Evolutionary conservation across 2,329 filamentous ascomycete genomes (phyloP).

Genomic region (Aspergillus phoenicis): DNA sequence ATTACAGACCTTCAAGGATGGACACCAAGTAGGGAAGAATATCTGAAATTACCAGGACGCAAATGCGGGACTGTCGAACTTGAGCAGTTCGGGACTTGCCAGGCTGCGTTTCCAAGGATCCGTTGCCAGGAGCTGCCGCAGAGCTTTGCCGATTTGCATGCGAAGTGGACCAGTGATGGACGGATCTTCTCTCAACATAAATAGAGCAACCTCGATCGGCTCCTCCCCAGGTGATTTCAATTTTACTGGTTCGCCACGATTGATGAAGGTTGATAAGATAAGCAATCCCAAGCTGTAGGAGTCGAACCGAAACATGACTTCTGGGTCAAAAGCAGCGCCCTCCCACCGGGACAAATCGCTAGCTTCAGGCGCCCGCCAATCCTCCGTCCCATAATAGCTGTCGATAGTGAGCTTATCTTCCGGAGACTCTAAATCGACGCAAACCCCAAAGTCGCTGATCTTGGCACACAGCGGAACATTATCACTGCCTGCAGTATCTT

Average conservation of each 20-base stretch:
- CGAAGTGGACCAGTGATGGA: constrained; percentile 24
- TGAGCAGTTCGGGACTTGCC: constrained; percentile 24
- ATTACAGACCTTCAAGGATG: not conserved
- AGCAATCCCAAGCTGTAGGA: constrained; percentile 31
- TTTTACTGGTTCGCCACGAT: constrained; percentile 17
- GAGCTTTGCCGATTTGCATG: constrained; percentile 22
- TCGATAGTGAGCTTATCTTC: constrained; percentile 22
- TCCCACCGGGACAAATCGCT: constrained; percentile 11
- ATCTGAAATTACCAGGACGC: constrained; percentile 24
- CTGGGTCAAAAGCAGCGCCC: constrained; percentile 22
- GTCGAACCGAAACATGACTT: constrained; percentile 32
- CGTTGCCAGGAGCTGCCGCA: constrained; percentile 23
- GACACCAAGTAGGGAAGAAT: not conserved
- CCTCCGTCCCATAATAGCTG: constrained; percentile 30
- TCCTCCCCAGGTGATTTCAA: constrained; percentile 16
- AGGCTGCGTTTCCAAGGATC: constrained; percentile 26
- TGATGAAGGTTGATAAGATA: constrained; percentile 28
- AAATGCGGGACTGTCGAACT: constrained; percentile 21
- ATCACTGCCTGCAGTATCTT: constrained; percentile 14
- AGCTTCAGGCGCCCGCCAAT: constrained; percentile 29
- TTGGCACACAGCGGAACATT: constrained; percentile 31
- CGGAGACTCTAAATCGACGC: constrained; percentile 29
- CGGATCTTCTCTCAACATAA: constrained; percentile 18
- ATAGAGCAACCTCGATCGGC: constrained; percentile 16
- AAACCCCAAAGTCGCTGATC: constrained; percentile 35